Base-by-base conservation (phyloP, 2,329 filamentous ascomycete genomes). In the Tolypocladium album region DNA sequence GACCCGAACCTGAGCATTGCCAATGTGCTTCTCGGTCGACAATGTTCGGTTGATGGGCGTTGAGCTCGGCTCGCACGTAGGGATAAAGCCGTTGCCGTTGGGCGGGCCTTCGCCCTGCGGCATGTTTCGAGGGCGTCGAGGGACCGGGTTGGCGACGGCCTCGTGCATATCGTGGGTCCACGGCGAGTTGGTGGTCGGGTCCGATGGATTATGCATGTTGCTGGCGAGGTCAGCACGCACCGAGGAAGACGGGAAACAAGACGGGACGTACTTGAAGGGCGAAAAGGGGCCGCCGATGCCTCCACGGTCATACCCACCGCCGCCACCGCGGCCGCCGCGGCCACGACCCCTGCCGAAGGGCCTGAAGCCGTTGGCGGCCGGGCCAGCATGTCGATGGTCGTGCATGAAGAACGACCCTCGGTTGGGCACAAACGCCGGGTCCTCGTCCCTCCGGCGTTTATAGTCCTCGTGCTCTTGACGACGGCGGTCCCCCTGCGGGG, bases 81-180 rank as follows among this genome's bases (percentile, higher is more conserved):
- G 80, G 62, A 85, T 84, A 64, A 77, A 74, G 31, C 79, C 79
- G 63, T 78, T 79, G 62, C 81, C 80, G 63, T 82, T 82, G n/a
- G 79, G 76, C 6, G 77, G 81, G 0, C 79, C 80, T 66, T 83
- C 79, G 47, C 74, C 71, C 39, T 75, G 70, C 55, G 75, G 69
- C 59, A 74, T 69, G 40, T 80, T 76, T 62, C 78, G 74, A 60
- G 76, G 75, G 56, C 74, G 75, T 60, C 74, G 67, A 67, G 64
- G 71, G 69, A 64, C 67, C 40, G 80, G 78, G 63, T 82, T 77
- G 63, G 75, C 76, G n/a, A 86, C 78, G 13, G 75, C 82, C 64
- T 96, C 90, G 74, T 97, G 94, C 76, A 97, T 90, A 73, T 99
- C 94, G 72, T 99, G 94, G 64, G 90, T 86, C 94, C 94, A 97